Conservation (phyloP, 176 grass and related monocot genomes). For the Triticum dicoccoides region DNA sequence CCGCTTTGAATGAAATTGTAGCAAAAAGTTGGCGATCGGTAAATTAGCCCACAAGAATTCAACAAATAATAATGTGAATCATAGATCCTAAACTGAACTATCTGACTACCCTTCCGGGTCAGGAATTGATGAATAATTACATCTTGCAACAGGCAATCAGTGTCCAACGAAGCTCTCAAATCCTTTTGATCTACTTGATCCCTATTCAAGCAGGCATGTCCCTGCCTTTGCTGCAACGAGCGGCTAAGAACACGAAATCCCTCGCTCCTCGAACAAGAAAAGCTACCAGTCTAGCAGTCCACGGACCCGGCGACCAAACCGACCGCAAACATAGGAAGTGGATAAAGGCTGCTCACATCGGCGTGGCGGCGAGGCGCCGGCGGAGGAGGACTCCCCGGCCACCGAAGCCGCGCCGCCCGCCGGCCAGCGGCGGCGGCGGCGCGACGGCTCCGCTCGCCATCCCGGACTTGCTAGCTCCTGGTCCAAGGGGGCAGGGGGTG, state of each 20-base stretch:
- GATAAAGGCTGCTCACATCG: conserved; percentile 37
- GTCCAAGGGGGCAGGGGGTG: not conserved
- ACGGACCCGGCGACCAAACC: not conserved
- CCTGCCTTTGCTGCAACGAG: not conserved
- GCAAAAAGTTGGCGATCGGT: not conserved
- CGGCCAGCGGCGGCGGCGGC: conserved; percentile 26
- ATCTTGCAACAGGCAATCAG: not conserved
- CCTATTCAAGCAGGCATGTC: not conserved
- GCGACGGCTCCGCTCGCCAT: conserved; percentile 40
- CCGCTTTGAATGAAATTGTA: not conserved
- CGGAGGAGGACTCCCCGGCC: conserved; percentile 10
- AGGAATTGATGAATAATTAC: not conserved
- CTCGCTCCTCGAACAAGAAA: not conserved
- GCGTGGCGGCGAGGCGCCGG: conserved; percentile 35
- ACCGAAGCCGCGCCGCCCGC: conserved; percentile 1
- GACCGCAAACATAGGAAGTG: not conserved
- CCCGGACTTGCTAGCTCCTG: not conserved
- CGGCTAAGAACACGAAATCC: not conserved
- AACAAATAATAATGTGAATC: not conserved
- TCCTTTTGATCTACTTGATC: not conserved
- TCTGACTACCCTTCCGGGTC: not conserved
- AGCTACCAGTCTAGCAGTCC: not conserved
- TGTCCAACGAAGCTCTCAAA: not conserved
- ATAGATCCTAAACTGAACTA: conserved; percentile 8
- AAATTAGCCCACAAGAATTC: not conserved